Conservation (phyloP, 2,329 filamentous ascomycete species). For the Aspergillus cejpii region DNA sequence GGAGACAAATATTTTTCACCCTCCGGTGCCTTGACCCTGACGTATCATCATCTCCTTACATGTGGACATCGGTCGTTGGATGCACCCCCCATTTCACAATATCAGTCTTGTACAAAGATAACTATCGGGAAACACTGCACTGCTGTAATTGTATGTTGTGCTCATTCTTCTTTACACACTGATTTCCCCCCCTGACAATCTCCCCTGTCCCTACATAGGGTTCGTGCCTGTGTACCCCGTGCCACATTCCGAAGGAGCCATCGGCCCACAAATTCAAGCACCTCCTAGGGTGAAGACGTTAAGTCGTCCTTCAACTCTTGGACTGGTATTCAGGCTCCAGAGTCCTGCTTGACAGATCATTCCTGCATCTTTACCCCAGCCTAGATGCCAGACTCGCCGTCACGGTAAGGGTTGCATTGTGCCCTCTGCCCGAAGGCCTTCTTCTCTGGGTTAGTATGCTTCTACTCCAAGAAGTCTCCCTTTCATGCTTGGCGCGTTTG, state of each 20-base stretch:
- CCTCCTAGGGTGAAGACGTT: slow-evolving; percentile 43
- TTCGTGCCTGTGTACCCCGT: slow-evolving; percentile 32
- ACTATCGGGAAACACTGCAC: slow-evolving; percentile 24
- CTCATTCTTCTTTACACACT: slow-evolving; percentile 26
- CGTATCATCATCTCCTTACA: slow-evolving; percentile 20
- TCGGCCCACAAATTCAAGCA: slow-evolving; percentile 27
- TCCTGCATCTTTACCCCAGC: slow-evolving; percentile 33
- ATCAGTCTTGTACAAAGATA: slow-evolving; percentile 23
- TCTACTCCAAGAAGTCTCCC: slow-evolving; percentile 23
- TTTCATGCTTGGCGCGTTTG: slow-evolving; percentile 10
- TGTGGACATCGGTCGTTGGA: slow-evolving; percentile 26
- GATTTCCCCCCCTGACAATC: slow-evolving; percentile 32
- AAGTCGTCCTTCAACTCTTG: slow-evolving; percentile 41
- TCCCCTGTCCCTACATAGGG: slow-evolving; percentile 36
- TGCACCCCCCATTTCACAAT: slow-evolving; percentile 15
- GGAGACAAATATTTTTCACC: slow-evolving; percentile 16
- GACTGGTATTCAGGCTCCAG: slow-evolving; percentile 30
- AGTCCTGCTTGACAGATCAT: slow-evolving; percentile 36
- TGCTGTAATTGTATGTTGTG: slow-evolving; percentile 32
- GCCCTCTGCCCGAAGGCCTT: slow-evolving; percentile 36
- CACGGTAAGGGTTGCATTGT: slow-evolving; percentile 41
- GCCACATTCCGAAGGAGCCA: slow-evolving; percentile 37
- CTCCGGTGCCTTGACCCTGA: slow-evolving; percentile 15
- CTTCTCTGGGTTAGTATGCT: slow-evolving; percentile 38
- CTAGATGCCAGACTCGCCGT: slow-evolving; percentile 42